Percentiles rank a stretch among this genome's conserved stretches.
Evolutionary conservation across 2,329 filamentous ascomycete genomes (phyloP).

Genomic region (Fusarium tanahbumbuense): DNA sequence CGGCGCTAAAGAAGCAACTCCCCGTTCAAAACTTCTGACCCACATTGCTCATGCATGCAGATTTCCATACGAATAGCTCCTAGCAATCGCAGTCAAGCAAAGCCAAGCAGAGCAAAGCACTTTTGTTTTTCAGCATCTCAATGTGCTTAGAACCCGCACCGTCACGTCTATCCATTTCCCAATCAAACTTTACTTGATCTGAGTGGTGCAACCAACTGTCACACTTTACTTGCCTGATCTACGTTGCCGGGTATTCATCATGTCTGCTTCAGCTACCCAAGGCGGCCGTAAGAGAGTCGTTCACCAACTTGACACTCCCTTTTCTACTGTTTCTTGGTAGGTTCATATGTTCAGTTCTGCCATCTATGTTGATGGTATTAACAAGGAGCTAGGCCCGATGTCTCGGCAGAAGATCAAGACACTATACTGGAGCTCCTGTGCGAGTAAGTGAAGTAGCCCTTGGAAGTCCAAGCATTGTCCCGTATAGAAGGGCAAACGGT

Average conservation of each 20-base stretch:
- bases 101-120: background rate
- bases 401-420: conserved; percentile 69
- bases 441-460: conserved; percentile 60
- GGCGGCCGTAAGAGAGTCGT: conserved; percentile 65
- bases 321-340: conserved; percentile 70
- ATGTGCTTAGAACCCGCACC: background rate
- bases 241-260: conserved; percentile 16
- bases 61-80: conserved; percentile 29
- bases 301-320: conserved; percentile 75
- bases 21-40: conserved; percentile 20
- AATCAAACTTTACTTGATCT: background rate
- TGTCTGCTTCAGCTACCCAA: conserved; percentile 44
- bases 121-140: conserved; percentile 11
- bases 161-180: background rate
- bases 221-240: background rate
- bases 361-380: background rate
- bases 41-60: conserved; percentile 17
- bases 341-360: background rate
- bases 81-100: background rate
- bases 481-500: background rate
- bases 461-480: background rate
- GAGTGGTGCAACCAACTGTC: background rate
- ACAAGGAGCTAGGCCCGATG: conserved; percentile 65
- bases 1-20: conserved; percentile 36
- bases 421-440: conserved; percentile 74